Conservation (phyloP, 2,329 filamentous ascomycete species). For the Zasmidium cellare region DNA sequence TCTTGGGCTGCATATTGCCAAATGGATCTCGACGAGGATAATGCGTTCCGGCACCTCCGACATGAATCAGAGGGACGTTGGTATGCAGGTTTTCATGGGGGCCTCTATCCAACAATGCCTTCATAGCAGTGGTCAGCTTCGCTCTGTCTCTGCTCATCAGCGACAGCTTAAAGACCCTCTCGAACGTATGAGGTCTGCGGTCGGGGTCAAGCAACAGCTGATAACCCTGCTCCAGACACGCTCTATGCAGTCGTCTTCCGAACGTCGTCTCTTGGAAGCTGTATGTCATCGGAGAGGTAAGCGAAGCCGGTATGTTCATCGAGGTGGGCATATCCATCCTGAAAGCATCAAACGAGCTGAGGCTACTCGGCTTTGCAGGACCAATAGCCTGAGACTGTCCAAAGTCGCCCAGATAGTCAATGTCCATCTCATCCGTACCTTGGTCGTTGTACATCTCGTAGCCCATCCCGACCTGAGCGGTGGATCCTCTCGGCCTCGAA, state of each 20-base stretch:
- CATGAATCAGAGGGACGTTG: conserved; percentile 61
- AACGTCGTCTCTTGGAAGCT: conserved; percentile 67
- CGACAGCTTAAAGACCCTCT: conserved; percentile 29
- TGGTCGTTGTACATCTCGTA: conserved; percentile 25
- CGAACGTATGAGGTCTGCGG: conserved; percentile 24
- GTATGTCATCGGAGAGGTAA: conserved; percentile 52
- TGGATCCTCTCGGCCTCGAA: conserved; percentile 2
- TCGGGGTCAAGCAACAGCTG: conserved; percentile 55
- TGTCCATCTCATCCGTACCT: not conserved
- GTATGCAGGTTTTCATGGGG: conserved; percentile 57
- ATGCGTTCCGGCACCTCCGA: conserved; percentile 69
- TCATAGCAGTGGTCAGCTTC: conserved; percentile 37
- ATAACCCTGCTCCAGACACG: conserved; percentile 63
- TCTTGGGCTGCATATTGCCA: conserved; percentile 58
- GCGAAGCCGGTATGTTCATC: conserved; percentile 26
- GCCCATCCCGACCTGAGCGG: conserved; percentile 23
- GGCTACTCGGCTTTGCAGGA: not conserved
- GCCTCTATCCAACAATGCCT: conserved; percentile 39
- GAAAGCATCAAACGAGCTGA: conserved; percentile 8
- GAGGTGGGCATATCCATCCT: conserved; percentile 18
- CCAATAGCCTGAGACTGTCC: conserved; percentile 1
- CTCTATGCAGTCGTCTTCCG: conserved; percentile 68
- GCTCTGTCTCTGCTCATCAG: conserved; percentile 20
- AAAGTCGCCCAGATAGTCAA: not conserved
- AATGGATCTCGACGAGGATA: conserved; percentile 47